Evolutionary conservation across 2,329 filamentous ascomycete genomes (phyloP).

Genomic region (Alternaria sp.): DNA sequence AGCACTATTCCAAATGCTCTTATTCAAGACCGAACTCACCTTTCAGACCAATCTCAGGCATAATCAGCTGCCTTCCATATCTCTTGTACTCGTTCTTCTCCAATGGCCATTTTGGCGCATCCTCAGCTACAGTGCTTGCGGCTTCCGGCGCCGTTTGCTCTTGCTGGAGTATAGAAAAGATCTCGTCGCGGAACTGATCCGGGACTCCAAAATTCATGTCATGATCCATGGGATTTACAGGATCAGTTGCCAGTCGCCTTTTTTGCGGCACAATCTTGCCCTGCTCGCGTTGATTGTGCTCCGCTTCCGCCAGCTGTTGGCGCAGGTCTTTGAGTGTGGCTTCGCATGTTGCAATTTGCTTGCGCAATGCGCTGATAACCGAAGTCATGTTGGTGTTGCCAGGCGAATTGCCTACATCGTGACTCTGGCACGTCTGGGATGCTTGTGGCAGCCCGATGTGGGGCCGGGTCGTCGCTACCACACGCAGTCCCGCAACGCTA

Average conservation of each 20-base stretch:
- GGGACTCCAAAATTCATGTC: constrained; percentile 51
- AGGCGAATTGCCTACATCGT: constrained; percentile 5
- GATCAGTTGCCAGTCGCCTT: constrained; percentile 24
- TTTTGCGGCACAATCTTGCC: constrained; percentile 28
- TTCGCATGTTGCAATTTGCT: constrained; percentile 54
- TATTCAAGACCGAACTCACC: constrained; percentile 56
- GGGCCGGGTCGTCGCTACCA: constrained; percentile 1
- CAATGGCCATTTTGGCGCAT: constrained; percentile 67
- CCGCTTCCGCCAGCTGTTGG: constrained; percentile 52
- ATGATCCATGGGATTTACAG: constrained; percentile 37
- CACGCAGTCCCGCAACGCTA: not conserved
- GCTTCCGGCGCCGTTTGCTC: constrained; percentile 5
- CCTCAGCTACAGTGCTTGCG: constrained; percentile 4
- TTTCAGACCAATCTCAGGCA: constrained; percentile 78
- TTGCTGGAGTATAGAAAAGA: constrained; percentile 46
- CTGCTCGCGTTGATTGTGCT: constrained; percentile 42
- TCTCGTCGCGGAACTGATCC: constrained; percentile 52
- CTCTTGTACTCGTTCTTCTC: constrained; percentile 76
- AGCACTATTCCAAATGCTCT: not conserved
- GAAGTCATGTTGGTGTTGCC: constrained; percentile 14
- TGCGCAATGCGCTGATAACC: constrained; percentile 48
- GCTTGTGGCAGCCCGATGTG: constrained; percentile 10
- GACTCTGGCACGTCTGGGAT: constrained; percentile 1
- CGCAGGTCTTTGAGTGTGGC: constrained; percentile 49
- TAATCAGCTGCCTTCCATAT: constrained; percentile 90